Percentiles rank a stretch among this genome's conserved stretches.
Evolutionary conservation across 176 grass and related monocot genomes (phyloP).

Genomic region (Zoysia pacifica): DNA sequence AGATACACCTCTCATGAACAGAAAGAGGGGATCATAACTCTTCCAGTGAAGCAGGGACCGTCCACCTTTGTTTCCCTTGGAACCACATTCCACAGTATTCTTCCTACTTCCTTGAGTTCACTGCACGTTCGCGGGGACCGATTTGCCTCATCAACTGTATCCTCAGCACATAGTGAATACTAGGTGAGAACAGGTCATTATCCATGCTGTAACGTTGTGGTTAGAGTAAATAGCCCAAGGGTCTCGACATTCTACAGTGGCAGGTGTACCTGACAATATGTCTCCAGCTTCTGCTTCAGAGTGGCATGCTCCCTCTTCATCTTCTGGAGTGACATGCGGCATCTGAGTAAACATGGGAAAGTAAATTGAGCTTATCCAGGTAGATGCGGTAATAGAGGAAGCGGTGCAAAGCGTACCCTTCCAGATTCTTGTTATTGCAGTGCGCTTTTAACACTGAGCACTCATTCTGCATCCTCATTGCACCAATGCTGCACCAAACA

Average conservation of each 20-base stretch:
- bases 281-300: conserved; percentile 68
- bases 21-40: conserved; percentile 7
- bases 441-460: conserved; percentile 57
- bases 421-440: conserved; percentile 54
- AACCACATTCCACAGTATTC: conserved; percentile 15
- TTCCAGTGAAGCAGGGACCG: conserved; percentile 25
- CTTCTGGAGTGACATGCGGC: conserved; percentile 66
- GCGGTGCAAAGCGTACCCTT: conserved; percentile 39
- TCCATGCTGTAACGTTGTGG: background rate
- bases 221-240: conserved; percentile 5
- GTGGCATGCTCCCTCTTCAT: conserved; percentile 64
- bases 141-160: conserved; percentile 64
- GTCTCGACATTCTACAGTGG: background rate
- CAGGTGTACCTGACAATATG: conserved; percentile 61
- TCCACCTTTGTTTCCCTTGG: conserved; percentile 11
- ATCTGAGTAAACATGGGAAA: conserved; percentile 46
- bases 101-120: conserved; percentile 53
- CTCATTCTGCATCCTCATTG: conserved; percentile 67
- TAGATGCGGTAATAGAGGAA: background rate
- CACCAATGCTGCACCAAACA: conserved; percentile 60
- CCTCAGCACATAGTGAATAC: conserved; percentile 5
- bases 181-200: conserved; percentile 1
- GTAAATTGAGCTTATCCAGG: background rate
- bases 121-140: conserved; percentile 35
- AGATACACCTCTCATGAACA: conserved; percentile 17